A percentile compares a stretch with the other conserved stretches of the same genome.
Conservation (phyloP, 495 filamentous ascomycete genomes). For the Penicillium pancosmium region DNA sequence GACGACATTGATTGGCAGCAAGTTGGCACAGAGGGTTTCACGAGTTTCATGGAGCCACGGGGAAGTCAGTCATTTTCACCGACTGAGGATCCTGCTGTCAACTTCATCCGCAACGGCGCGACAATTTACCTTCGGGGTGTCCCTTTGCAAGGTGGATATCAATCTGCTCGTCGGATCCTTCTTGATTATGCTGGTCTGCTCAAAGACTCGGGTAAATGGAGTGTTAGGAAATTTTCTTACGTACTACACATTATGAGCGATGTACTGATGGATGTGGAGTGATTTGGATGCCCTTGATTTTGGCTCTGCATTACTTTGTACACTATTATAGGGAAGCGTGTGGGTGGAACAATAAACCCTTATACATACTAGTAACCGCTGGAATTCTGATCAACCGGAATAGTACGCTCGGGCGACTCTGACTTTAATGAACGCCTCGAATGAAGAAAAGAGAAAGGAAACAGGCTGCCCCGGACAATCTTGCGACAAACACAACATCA, state of each 20-base stretch:
- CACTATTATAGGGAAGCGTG: background rate
- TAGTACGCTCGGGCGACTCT: background rate
- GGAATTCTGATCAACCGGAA: background rate
- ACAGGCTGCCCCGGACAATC: no score
- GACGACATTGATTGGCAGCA: conserved; percentile 53
- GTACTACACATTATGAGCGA: conserved; percentile 59
- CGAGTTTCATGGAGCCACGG: conserved; percentile 43
- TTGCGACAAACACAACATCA: no score
- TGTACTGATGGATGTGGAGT: conserved; percentile 52
- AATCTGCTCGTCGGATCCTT: conserved; percentile 50
- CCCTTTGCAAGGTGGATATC: conserved; percentile 50
- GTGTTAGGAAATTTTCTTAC: conserved; percentile 49
- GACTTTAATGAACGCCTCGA: no score
- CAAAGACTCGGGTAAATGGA: conserved; percentile 57
- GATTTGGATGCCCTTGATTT: conserved; percentile 11
- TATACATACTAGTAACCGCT: background rate
- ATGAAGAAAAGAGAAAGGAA: no score
- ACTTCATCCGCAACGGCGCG: conserved; percentile 55
- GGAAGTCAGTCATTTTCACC: conserved; percentile 33
- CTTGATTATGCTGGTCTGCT: conserved; percentile 54
- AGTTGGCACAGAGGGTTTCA: conserved; percentile 46
- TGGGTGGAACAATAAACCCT: background rate
- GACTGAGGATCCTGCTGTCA: conserved; percentile 43
- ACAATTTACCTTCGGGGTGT: conserved; percentile 51
- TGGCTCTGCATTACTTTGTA: conserved; percentile 14